Evolutionary conservation across 305 asterid species (phyloP), one percentile per base, ranked within the genome.

Genomic region (Striga hermonthica): DNA sequence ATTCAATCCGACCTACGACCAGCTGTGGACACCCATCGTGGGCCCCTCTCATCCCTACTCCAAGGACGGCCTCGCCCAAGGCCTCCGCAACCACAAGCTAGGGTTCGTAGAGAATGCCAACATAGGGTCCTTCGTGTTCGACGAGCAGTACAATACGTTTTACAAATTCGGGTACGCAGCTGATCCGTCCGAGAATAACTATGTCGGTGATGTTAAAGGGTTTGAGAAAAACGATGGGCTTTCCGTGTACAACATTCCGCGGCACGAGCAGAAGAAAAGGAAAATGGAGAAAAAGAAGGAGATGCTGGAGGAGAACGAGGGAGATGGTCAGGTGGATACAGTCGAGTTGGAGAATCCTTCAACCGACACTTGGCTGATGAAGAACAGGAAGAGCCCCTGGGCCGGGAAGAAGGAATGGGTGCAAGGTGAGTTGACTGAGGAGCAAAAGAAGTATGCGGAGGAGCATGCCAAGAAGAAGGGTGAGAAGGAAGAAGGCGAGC

Each of bases 41-140:
- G 99, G 97, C 14, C 99, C 99, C 38, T 88, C 97, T 1, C 99
- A 93, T 64, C 99, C 99, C 9, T 90, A 86, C 65, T 97, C 97
- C 9, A 93, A 93, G 44, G 99, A 93, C 64, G 99, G 99, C 7
- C 79, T 93, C 14, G 96, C 97, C 4, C 99, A 90, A 55, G 99
- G 99, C 12, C 83, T 90, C 57, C 86, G 99, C 57, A 93, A 93
- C 70, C 99, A 93, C 81, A 93, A 93, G 80, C 82, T 93, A 2
- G 99, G 97, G 60, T 90, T 90, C 41, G 99, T 93, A 3, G 99
- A 93, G 40, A 69, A 93, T 53, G 97, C 99, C 3, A 64, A 83
- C 3, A 83, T 90, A 6, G 95, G 77, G 61, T 76, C 96, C 4
- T 93, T 93, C 44, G 96, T 88, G 11, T 93, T 93, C 38, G 99